A percentile compares a stretch with the other conserved stretches of the same genome.
Evolutionary conservation across 176 grass and related monocot species (phyloP).

Genomic region (Rhynchospora breviuscula): DNA sequence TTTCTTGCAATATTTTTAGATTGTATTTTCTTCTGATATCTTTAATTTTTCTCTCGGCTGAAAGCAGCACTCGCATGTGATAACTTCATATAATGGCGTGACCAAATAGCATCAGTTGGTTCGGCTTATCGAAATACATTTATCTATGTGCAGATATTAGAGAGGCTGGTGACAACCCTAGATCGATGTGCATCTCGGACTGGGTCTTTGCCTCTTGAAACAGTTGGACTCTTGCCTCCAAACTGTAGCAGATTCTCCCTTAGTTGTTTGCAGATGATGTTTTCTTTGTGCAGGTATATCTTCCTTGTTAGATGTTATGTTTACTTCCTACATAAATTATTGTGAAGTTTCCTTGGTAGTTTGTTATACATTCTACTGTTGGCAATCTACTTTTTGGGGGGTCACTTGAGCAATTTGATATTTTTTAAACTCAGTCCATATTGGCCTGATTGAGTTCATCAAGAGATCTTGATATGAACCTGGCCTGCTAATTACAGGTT

Average conservation of each 20-base stretch:
- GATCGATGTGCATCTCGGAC: slow-evolving; percentile 96
- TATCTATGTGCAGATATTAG: slow-evolving; percentile 63
- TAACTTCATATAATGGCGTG: neutral
- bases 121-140: neutral
- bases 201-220: slow-evolving; percentile 85
- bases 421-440: neutral
- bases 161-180: slow-evolving; percentile 84
- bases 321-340: neutral
- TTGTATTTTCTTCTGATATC: neutral
- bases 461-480: neutral
- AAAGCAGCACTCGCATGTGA: neutral
- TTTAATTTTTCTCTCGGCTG: neutral
- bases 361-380: neutral
- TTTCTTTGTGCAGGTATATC: slow-evolving; percentile 87
- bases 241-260: slow-evolving; percentile 94
- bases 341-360: neutral
- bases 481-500: neutral
- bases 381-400: neutral
- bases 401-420: neutral
- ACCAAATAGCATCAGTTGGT: neutral
- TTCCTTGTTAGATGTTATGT: neutral
- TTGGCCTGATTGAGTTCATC: neutral
- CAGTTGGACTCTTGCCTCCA: slow-evolving; percentile 77
- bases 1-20: neutral
- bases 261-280: slow-evolving; percentile 89